These are phyloP conservation scores for Fusarium buxicola DNA, from an alignment of 2,329 filamentous ascomycete genomes.

Conservation along the genomic window DNA sequence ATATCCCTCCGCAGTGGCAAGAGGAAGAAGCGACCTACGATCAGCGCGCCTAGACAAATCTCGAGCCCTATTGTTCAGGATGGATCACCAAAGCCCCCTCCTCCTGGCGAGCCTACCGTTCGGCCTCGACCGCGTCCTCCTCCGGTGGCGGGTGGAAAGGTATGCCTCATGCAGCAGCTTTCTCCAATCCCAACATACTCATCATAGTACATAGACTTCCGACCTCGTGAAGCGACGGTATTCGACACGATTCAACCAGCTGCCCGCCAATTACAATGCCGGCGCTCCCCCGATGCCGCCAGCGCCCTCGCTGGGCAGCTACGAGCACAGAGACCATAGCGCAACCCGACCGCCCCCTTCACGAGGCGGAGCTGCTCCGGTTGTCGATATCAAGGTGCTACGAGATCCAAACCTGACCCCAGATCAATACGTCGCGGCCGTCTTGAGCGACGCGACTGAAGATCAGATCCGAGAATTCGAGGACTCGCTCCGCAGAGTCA, in stretches of 20 bases:
- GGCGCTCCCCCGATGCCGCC: slow-evolving; percentile 79
- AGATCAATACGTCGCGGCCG: slow-evolving; percentile 80
- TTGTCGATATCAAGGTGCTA: slow-evolving; percentile 81
- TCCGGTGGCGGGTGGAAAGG: slow-evolving; percentile 67
- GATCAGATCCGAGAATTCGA: slow-evolving; percentile 88
- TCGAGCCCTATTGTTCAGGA: slow-evolving; percentile 69
- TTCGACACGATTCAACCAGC: slow-evolving; percentile 88
- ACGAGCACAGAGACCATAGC: slow-evolving; percentile 60
- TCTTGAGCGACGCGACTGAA: slow-evolving; percentile 87
- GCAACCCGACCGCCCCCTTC: slow-evolving; percentile 63
- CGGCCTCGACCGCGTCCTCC: slow-evolving; percentile 60
- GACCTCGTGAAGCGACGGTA: slow-evolving; percentile 96
- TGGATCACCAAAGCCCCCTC: slow-evolving; percentile 50
- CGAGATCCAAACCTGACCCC: slow-evolving; percentile 82
- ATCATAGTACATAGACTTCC: slow-evolving; percentile 62
- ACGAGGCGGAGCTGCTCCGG: slow-evolving; percentile 67
- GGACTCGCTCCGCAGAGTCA: slow-evolving; percentile 78
- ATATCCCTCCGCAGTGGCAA: slow-evolving; percentile 73
- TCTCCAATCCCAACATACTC: slow-evolving; percentile 25
- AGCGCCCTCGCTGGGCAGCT: slow-evolving; percentile 70
- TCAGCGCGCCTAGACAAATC: slow-evolving; percentile 73
- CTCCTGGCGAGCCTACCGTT: slow-evolving; percentile 45
- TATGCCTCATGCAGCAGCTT: slow-evolving; percentile 44
- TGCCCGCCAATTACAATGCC: slow-evolving; percentile 75
- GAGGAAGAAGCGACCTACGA: slow-evolving; percentile 69